Percentiles rank a stretch among this genome's conserved stretches.
These are phyloP conservation scores for Periconia digitata DNA, from an alignment of 2,329 filamentous ascomycete genomes.

Conservation along the genomic window DNA sequence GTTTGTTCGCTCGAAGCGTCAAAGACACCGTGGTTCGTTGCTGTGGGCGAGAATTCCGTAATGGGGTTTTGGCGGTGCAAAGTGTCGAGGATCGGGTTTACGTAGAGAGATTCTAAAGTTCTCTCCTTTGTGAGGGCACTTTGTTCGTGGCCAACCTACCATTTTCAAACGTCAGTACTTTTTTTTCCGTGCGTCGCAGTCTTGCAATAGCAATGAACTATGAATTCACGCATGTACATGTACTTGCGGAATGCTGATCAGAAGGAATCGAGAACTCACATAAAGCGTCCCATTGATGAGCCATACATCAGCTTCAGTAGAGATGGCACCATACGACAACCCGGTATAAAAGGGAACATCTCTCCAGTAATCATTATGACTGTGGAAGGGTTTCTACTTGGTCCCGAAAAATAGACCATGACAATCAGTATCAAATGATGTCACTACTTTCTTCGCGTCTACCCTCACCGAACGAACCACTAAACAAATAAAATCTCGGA, in stretches of 20 bases:
- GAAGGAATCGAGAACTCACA: slow-evolving; percentile 37
- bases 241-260: not conserved
- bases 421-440: not conserved
- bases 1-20: slow-evolving; percentile 61
- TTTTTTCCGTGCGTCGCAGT: not conserved
- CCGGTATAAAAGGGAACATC: slow-evolving; percentile 53
- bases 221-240: not conserved
- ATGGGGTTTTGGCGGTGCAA: slow-evolving; percentile 59
- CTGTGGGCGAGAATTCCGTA: slow-evolving; percentile 48
- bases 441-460: not conserved
- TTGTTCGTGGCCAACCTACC: slow-evolving; percentile 61
- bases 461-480: too few species aligned
- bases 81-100: slow-evolving; percentile 60
- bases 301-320: slow-evolving; percentile 64
- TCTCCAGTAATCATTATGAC: slow-evolving; percentile 63
- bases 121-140: slow-evolving; percentile 54
- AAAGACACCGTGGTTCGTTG: slow-evolving; percentile 62
- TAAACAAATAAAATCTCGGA: not conserved
- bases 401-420: not conserved
- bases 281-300: slow-evolving; percentile 58
- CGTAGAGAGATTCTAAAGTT: slow-evolving; percentile 61
- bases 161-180: not conserved
- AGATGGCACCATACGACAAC: slow-evolving; percentile 59
- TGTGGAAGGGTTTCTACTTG: slow-evolving; percentile 55
- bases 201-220: not conserved